Evolutionary conservation across 179 eudicot species (phyloP).

Genomic region (Spinacia oleracea): DNA sequence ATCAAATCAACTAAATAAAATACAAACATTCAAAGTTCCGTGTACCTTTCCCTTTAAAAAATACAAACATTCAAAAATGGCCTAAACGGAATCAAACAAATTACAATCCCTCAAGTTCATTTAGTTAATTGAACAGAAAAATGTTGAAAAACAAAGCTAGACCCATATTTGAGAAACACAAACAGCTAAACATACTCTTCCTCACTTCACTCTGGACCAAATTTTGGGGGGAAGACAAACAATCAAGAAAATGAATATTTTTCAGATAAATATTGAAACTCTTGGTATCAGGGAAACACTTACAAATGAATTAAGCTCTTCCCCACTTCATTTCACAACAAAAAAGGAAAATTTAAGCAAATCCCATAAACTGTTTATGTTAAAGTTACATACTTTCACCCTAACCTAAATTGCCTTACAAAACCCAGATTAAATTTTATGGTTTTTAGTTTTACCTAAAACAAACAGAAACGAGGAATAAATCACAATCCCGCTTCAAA

Average conservation of each 20-base stretch:
- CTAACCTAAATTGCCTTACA: neutral
- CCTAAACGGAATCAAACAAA: neutral
- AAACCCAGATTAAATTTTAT: neutral
- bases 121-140: neutral
- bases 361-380: neutral
- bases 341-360: neutral
- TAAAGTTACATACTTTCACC: neutral
- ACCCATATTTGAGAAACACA: neutral
- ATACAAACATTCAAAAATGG: neutral
- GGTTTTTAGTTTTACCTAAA: neutral
- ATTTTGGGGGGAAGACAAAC: neutral
- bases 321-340: neutral
- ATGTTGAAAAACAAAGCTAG: neutral
- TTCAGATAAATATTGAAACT: slow-evolving; percentile 8
- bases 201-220: neutral
- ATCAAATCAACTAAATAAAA: neutral
- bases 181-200: neutral
- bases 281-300: neutral
- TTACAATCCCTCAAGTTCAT: neutral
- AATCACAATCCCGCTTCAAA: too few species aligned
- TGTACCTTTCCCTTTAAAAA: too few species aligned
- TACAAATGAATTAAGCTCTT: neutral
- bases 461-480: too few species aligned
- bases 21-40: neutral
- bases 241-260: neutral